A percentile compares a stretch with the other conserved stretches of the same genome.
Evolutionary conservation across 208 protist species (phyloP).

Genomic region (Sergeia podlipaevii): DNA sequence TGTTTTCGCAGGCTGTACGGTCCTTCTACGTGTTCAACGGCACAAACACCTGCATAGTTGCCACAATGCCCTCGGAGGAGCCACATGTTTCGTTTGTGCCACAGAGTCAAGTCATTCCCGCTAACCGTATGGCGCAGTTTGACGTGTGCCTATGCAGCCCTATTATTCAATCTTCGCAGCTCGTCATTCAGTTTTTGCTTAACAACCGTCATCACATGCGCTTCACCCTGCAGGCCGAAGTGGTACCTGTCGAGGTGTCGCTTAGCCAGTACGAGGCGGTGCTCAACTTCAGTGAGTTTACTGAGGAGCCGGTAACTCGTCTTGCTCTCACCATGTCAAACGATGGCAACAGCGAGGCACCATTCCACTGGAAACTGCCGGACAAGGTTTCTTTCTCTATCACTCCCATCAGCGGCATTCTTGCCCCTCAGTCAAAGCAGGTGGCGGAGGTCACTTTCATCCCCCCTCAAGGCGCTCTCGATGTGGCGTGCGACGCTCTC

Average conservation of each 20-base stretch:
- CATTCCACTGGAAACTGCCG: conserved; percentile 65
- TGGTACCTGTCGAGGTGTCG: conserved; percentile 88
- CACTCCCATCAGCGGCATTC: conserved; percentile 44
- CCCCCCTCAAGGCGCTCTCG: conserved; percentile 39
- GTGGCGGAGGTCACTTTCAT: conserved; percentile 66
- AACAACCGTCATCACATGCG: conserved; percentile 89
- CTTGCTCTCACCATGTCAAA: conserved; percentile 69
- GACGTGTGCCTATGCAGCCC: conserved; percentile 77
- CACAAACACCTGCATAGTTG: conserved; percentile 67
- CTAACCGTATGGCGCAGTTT: conserved; percentile 87
- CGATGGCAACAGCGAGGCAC: conserved; percentile 78
- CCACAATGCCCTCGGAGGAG: conserved; percentile 70
- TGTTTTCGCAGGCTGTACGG: conserved; percentile 59
- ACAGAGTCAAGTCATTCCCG: conserved; percentile 87
- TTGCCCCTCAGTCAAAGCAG: conserved; percentile 57
- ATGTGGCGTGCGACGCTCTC: conserved; percentile 29
- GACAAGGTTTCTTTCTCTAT: conserved; percentile 56
- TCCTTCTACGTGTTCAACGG: conserved; percentile 93
- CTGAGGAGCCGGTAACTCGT: conserved; percentile 63
- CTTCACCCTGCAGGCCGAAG: conserved; percentile 85
- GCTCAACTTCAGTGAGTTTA: conserved; percentile 72
- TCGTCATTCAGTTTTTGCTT: conserved; percentile 85
- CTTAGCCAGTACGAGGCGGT: conserved; percentile 79
- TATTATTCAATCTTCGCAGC: conserved; percentile 66
- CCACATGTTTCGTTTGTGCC: conserved; percentile 58